These are phyloP conservation scores for Leccinum olivaceopallidum DNA, from an alignment of 768 basidiomycete genomes.

Conservation along the genomic window DNA sequence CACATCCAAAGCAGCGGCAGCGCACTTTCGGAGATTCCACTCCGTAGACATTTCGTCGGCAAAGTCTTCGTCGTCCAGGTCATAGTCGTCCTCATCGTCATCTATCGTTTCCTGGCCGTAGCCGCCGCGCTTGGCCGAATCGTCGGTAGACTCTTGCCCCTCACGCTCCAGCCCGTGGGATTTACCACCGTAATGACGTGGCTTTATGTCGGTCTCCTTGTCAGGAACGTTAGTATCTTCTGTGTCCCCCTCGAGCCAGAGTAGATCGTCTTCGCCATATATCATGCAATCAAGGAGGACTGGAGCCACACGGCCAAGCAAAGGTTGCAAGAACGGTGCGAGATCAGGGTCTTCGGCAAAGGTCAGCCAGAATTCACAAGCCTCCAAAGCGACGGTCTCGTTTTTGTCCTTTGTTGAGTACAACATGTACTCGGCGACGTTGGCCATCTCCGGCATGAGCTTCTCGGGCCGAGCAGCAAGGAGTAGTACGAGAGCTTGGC, in stretches of 20 bases:
- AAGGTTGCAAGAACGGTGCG: slow-evolving; percentile 78
- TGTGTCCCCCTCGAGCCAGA: slow-evolving; percentile 90
- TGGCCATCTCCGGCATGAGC: slow-evolving; percentile 92
- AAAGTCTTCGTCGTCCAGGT: slow-evolving; percentile 82
- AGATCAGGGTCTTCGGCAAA: slow-evolving; percentile 96
- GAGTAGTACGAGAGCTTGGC: slow-evolving; percentile 91
- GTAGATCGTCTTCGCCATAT: slow-evolving; percentile 93
- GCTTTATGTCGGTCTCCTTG: slow-evolving; percentile 95
- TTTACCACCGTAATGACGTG: slow-evolving; percentile 86
- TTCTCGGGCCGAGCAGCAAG: slow-evolving; percentile 94
- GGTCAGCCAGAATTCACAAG: slow-evolving; percentile 99
- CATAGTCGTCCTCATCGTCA: slow-evolving; percentile 85
- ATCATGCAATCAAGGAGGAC: slow-evolving; percentile 97
- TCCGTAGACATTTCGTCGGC: slow-evolving; percentile 97
- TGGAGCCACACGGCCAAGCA: slow-evolving; percentile 90
- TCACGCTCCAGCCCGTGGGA: slow-evolving; percentile 85
- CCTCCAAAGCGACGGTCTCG: slow-evolving; percentile 94
- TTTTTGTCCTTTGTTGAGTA: slow-evolving; percentile 98
- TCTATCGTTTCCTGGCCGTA: slow-evolving; percentile 83
- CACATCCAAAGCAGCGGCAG: slow-evolving; percentile 96
- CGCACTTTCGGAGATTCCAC: slow-evolving; percentile 98
- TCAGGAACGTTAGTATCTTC: slow-evolving; percentile 92
- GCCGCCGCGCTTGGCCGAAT: slow-evolving; percentile 47
- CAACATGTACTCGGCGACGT: slow-evolving; percentile 98
- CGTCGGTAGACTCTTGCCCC: slow-evolving; percentile 37